Percentiles rank a stretch among this genome's conserved stretches.
Evolutionary conservation across 2,329 filamentous ascomycete species (phyloP).

Genomic region (Stagonosporopsis chrysanthemi): DNA sequence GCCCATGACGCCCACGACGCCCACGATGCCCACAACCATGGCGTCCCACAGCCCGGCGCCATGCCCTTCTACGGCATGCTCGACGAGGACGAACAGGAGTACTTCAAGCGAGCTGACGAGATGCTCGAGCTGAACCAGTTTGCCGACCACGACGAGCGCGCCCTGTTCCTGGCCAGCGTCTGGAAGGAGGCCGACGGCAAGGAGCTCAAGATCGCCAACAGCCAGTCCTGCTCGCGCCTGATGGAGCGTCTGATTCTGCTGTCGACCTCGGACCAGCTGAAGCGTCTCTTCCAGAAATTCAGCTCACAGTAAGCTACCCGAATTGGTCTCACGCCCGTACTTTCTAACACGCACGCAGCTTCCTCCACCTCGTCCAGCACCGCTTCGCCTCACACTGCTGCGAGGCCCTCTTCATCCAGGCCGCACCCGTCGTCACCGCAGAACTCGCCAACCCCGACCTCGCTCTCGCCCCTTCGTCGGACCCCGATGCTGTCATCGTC

Average conservation of each 20-base stretch:
- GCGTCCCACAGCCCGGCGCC: slow-evolving; percentile 56
- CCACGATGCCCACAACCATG: no score
- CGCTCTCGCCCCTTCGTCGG: slow-evolving; percentile 53
- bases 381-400: slow-evolving; percentile 98
- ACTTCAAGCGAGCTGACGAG: slow-evolving; percentile 89
- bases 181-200: slow-evolving; percentile 88
- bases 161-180: slow-evolving; percentile 73
- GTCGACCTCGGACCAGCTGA: slow-evolving; percentile 80
- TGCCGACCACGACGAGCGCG: slow-evolving; percentile 68
- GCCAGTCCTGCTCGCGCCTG: slow-evolving; percentile 90
- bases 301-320: slow-evolving; percentile 68
- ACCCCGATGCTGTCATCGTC: slow-evolving; percentile 60
- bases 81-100: slow-evolving; percentile 91
- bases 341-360: slow-evolving; percentile 55
- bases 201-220: slow-evolving; percentile 94
- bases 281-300: slow-evolving; percentile 85
- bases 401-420: slow-evolving; percentile 87
- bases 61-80: slow-evolving; percentile 92
- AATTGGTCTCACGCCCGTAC: neutral
- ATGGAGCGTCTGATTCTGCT: slow-evolving; percentile 90
- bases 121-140: slow-evolving; percentile 92
- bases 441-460: slow-evolving; percentile 66
- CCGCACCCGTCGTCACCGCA: slow-evolving; percentile 77
- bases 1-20: slow-evolving; percentile 40
- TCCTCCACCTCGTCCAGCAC: slow-evolving; percentile 89